Percentiles rank a stretch among this genome's conserved stretches.
Conservation (phyloP, 2,329 filamentous ascomycete genomes). For the Trichoderma cornu-damae region DNA sequence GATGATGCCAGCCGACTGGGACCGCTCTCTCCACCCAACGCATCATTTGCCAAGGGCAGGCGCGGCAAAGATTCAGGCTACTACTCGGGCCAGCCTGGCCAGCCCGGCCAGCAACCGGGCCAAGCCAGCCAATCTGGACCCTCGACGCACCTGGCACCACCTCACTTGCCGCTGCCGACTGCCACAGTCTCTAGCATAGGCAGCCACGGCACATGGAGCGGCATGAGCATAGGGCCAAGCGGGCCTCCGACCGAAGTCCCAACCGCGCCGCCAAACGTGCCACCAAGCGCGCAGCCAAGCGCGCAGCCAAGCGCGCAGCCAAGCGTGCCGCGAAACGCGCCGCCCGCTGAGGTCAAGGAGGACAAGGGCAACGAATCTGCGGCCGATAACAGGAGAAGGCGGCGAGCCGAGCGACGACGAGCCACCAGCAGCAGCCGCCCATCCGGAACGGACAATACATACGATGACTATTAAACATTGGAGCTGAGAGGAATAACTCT, state of each 20-base stretch:
- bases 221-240: slow-evolving; percentile 41
- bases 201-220: slow-evolving; percentile 52
- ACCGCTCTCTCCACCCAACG: slow-evolving; percentile 51
- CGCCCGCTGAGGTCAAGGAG: background rate
- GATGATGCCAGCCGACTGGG: slow-evolving; percentile 32
- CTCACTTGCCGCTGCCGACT: slow-evolving; percentile 29
- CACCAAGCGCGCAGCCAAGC: background rate
- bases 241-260: background rate
- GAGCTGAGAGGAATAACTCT: background rate
- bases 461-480: slow-evolving; percentile 21
- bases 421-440: slow-evolving; percentile 36
- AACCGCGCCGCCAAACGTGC: background rate
- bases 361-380: slow-evolving; percentile 31
- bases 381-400: slow-evolving; percentile 49
- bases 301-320: background rate
- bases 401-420: slow-evolving; percentile 50
- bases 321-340: background rate
- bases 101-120: slow-evolving; percentile 20
- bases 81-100: slow-evolving; percentile 45
- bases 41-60: slow-evolving; percentile 50
- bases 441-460: slow-evolving; percentile 36
- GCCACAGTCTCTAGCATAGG: slow-evolving; percentile 45
- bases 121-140: slow-evolving; percentile 42
- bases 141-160: slow-evolving; percentile 21
- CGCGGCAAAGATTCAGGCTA: slow-evolving; percentile 56